Evolutionary conservation across 2,329 filamentous ascomycete genomes (phyloP).

Genomic region (Cladosporium phlei): DNA sequence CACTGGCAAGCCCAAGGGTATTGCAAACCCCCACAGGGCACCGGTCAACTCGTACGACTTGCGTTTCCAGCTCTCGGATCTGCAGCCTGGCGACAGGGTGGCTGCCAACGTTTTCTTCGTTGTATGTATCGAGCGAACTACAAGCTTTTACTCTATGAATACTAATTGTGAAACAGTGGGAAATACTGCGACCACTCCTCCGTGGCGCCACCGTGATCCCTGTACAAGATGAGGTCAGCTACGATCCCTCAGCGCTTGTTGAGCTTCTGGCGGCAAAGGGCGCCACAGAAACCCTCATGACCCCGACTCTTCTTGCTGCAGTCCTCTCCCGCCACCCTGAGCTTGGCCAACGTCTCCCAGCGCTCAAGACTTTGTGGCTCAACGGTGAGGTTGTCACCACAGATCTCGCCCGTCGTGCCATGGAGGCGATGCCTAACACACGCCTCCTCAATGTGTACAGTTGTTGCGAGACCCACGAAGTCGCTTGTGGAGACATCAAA

Average conservation of each 20-base stretch:
- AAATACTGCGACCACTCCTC: slow-evolving; percentile 71
- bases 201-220: slow-evolving; percentile 71
- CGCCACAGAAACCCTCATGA: slow-evolving; percentile 79
- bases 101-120: slow-evolving; percentile 88
- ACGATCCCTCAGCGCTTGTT: slow-evolving; percentile 69
- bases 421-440: slow-evolving; percentile 62
- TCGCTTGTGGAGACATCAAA: slow-evolving; percentile 69
- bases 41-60: slow-evolving; percentile 69
- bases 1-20: slow-evolving; percentile 75
- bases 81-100: slow-evolving; percentile 67
- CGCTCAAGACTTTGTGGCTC: slow-evolving; percentile 68
- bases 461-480: slow-evolving; percentile 76
- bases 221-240: slow-evolving; percentile 71
- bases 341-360: slow-evolving; percentile 58
- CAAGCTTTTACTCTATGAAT: background rate
- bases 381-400: slow-evolving; percentile 80
- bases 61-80: slow-evolving; percentile 65
- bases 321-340: slow-evolving; percentile 63
- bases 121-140: background rate
- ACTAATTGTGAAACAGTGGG: slow-evolving; percentile 48
- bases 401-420: slow-evolving; percentile 65
- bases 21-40: slow-evolving; percentile 72
- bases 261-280: slow-evolving; percentile 61
- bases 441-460: slow-evolving; percentile 76
- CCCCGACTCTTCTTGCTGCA: slow-evolving; percentile 70